Conservation (phyloP, 2,329 filamentous ascomycete species). For the Aureobasidium sp. region DNA sequence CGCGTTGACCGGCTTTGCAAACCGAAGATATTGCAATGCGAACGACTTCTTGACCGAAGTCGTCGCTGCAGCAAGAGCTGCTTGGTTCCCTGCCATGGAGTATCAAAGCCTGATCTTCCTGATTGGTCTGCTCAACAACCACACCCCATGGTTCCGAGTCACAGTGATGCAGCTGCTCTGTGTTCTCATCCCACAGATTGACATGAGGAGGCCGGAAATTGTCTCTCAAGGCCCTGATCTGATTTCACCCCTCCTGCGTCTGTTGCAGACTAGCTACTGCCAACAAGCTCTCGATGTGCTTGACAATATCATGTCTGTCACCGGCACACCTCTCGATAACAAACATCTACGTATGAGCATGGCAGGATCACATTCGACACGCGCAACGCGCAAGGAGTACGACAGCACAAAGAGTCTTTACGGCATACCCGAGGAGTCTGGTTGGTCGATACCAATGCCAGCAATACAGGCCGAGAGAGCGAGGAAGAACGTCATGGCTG, state of each 20-base stretch:
- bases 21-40: conserved; percentile 57
- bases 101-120: conserved; percentile 82
- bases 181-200: conserved; percentile 76
- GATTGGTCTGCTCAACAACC: conserved; percentile 86
- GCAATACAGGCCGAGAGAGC: conserved; percentile 83
- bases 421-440: conserved; percentile 89
- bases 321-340: conserved; percentile 77
- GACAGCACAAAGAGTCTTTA: conserved; percentile 91
- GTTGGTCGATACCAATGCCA: conserved; percentile 92
- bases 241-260: conserved; percentile 81
- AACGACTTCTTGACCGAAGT: conserved; percentile 71
- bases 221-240: conserved; percentile 87
- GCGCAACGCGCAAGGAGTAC: conserved; percentile 84
- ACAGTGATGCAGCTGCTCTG: conserved; percentile 89
- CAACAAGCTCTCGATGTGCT: conserved; percentile 86
- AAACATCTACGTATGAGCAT: conserved; percentile 98
- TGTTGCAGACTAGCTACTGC: conserved; percentile 89
- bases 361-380: conserved; percentile 73
- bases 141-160: conserved; percentile 78
- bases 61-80: conserved; percentile 64
- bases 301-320: conserved; percentile 92
- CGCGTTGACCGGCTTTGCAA: conserved; percentile 63
- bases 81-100: conserved; percentile 76
- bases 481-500: conserved; percentile 85
- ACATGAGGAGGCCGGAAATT: conserved; percentile 87